Base-by-base conservation (phyloP, 83 land plant species). In the Picea abies region DNA sequence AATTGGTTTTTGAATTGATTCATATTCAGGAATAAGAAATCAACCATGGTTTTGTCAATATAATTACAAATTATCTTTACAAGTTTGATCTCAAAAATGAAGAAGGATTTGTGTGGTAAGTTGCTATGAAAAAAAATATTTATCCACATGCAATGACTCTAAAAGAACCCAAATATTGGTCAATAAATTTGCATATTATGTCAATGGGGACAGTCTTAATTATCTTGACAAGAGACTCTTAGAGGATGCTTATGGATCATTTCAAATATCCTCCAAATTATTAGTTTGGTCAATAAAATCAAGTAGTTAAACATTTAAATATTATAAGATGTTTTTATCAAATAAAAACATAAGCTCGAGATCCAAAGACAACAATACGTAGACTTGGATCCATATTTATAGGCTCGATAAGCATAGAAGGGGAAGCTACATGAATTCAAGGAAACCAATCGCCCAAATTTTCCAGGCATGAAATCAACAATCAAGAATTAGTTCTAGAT, bases 201-300 rank as follows among this genome's bases (percentile, higher is more conserved):
- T 98, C 99, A 10, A 97, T 93, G 82, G 99, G 99, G 8, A 98
- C 99, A 75, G 99, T 99, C 6, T 85, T 98, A 29, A 92, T 89
- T 5, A 97, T 97, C 35, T 81, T 98, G 60, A 90, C 95, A 12
- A 85, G 97, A 77, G 93, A 7, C 89, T 98, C 29, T 89, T 95
- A 1, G 52, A 26, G 79, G 60, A 85, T 98, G 88, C 88, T 96
- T 15, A 65, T 82, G 60, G 32, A 29, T 29, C 32, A 29, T 29
- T 29, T 29, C 32, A 29, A 29, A 29, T 29, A 29, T 29, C 1
- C 32, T 29, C 32, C 32, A 29, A 29, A 29, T 29, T 29, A 29
- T 29, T 29, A 29, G 32, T 29, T 29, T 29, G 32, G 32, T 29
- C 32, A 29, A 29, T 29, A 29, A 29, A 29, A 29, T 29, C 32